Evolutionary conservation across 768 basidiomycete genomes (phyloP).

Genomic region (Lanmaoa rubissima): DNA sequence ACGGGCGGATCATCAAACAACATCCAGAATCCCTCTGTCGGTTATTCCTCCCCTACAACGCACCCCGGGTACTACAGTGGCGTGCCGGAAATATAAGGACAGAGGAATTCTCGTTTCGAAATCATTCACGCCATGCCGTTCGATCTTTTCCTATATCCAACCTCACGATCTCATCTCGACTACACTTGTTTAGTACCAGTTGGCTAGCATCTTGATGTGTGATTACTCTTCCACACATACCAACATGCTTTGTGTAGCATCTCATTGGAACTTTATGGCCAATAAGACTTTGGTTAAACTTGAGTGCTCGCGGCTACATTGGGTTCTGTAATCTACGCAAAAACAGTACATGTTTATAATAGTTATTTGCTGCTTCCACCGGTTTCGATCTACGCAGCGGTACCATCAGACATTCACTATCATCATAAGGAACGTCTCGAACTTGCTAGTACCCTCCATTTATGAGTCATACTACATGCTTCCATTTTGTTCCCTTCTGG

Average conservation of each 20-base stretch:
- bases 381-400: background rate
- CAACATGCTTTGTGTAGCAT: background rate
- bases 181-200: background rate
- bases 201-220: background rate
- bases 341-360: background rate
- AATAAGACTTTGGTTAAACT: background rate
- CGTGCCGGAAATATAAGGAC: constrained; percentile 24
- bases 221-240: background rate
- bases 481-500: no score
- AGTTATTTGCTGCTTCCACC: background rate
- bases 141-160: background rate
- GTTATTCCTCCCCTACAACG: constrained; percentile 10
- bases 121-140: background rate
- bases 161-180: background rate
- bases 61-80: constrained; percentile 25
- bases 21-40: background rate
- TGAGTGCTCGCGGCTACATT: background rate
- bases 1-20: constrained; percentile 6
- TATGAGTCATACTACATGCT: background rate
- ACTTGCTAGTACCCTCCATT: no score
- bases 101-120: background rate
- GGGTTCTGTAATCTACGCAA: background rate
- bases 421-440: background rate
- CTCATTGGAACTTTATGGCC: background rate
- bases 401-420: background rate